phyloP scores from a whole-genome alignment of 1,139 yeast species.

The Yamadazyma mexicana region DNA sequence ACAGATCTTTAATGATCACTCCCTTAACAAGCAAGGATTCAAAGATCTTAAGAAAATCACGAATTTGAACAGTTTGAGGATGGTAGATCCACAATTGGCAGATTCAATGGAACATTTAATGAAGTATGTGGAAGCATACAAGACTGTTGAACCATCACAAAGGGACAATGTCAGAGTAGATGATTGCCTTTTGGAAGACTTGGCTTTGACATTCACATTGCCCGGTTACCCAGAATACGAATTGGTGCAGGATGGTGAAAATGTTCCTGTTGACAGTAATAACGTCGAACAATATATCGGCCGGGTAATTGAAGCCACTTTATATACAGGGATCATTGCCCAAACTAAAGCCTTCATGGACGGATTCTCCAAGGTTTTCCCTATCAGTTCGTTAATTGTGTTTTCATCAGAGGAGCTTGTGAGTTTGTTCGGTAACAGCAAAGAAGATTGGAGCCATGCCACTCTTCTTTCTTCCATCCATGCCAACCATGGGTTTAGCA shows the following conservation, averaged over 20 bases:
- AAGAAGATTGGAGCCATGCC: slow-evolving; percentile 83
- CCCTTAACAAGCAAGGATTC: slow-evolving; percentile 7
- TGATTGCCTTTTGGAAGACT: slow-evolving; percentile 47
- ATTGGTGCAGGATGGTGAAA: slow-evolving; percentile 56
- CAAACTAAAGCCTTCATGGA: slow-evolving; percentile 72
- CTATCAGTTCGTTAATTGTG: slow-evolving; percentile 67
- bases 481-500: slow-evolving; percentile 89
- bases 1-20: slow-evolving; percentile 25
- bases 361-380: slow-evolving; percentile 86
- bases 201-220: slow-evolving; percentile 64
- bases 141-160: slow-evolving; percentile 15
- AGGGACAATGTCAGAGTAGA: slow-evolving; percentile 33
- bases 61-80: slow-evolving; percentile 42
- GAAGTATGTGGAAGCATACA: slow-evolving; percentile 38
- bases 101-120: slow-evolving; percentile 57
- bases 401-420: slow-evolving; percentile 75
- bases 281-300: slow-evolving; percentile 63
- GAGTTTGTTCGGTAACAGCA: slow-evolving; percentile 61
- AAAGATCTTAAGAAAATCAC: slow-evolving; percentile 28
- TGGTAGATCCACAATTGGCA: slow-evolving; percentile 63
- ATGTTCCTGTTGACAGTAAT: slow-evolving; percentile 44
- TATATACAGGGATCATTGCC: slow-evolving; percentile 61
- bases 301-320: slow-evolving; percentile 58
- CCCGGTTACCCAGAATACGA: slow-evolving; percentile 77
- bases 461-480: slow-evolving; percentile 61